A percentile compares a stretch with the other conserved stretches of the same genome.
Conservation (phyloP, 2,329 filamentous ascomycete species). For the Trichoderma breve region DNA sequence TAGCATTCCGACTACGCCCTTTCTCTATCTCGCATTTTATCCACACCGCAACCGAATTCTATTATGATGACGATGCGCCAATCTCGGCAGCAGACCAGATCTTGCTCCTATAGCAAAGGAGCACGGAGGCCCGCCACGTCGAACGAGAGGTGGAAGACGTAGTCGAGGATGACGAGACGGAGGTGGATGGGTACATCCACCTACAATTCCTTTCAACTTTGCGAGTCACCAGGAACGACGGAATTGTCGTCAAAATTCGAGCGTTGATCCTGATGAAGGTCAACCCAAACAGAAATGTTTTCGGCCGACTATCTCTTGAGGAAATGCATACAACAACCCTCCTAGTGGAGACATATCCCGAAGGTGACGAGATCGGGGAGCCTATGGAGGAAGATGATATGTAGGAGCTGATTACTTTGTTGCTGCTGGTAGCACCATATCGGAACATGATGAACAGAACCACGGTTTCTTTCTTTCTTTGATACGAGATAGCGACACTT, state of each 20-base stretch:
- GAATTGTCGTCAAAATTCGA: not conserved
- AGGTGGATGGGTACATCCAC: not conserved
- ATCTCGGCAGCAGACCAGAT: not conserved
- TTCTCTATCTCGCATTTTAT: not conserved
- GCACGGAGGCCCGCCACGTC: not conserved
- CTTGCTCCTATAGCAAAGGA: not conserved
- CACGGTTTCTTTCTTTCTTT: not conserved
- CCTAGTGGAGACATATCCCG: not conserved
- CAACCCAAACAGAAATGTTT: rapidly evolving
- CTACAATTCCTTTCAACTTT: not conserved
- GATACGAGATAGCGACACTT: not conserved
- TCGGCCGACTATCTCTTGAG: not conserved
- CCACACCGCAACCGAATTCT: not conserved
- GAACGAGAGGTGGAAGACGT: not conserved
- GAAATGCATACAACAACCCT: not conserved
- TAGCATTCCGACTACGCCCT: not conserved
- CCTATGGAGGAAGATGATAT: not conserved
- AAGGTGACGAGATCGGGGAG: not conserved
- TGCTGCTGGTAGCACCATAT: not conserved
- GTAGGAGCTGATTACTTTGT: not conserved
- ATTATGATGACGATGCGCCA: not conserved
- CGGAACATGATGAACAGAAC: not conserved
- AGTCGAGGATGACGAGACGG: not conserved
- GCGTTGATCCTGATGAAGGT: not conserved
- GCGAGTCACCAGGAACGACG: not conserved